Conservation (phyloP, 805 yeast genomes). For the Yamadazyma tumulicola region DNA sequence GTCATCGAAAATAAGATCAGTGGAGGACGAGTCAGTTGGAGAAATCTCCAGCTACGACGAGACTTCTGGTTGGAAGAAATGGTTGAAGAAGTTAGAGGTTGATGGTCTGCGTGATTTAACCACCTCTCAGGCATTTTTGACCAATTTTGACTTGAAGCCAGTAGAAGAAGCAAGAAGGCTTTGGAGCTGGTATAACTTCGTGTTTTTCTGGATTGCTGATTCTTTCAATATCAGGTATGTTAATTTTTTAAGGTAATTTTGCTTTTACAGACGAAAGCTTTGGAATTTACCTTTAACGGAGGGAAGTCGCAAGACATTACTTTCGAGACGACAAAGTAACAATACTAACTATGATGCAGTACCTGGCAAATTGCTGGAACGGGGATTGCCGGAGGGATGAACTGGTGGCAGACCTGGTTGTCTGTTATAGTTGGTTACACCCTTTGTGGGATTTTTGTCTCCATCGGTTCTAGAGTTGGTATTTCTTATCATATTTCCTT, state of each 20-base stretch:
- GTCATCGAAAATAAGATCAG: too few relatives aligned
- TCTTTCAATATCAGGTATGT: slow-evolving; percentile 61
- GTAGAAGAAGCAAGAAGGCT: slow-evolving; percentile 69
- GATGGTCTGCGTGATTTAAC: slow-evolving; percentile 44
- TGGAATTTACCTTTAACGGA: too few relatives aligned
- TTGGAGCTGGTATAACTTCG: slow-evolving; percentile 85
- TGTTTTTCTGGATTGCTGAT: slow-evolving; percentile 84
- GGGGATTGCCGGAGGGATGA: slow-evolving; percentile 60
- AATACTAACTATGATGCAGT: slow-evolving; percentile 32
- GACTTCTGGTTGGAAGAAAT: slow-evolving; percentile 11
- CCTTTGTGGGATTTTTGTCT: slow-evolving; percentile 66
- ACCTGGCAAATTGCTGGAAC: slow-evolving; percentile 92
- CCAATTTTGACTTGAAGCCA: slow-evolving; percentile 74
- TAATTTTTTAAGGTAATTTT: too few relatives aligned
- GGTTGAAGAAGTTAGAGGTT: slow-evolving; percentile 21
- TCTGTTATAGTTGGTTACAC: slow-evolving; percentile 84
- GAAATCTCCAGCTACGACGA: slow-evolving; percentile 11
- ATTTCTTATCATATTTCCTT: slow-evolving; percentile 77
- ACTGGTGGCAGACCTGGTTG: slow-evolving; percentile 92
- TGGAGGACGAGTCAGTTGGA: slow-evolving; percentile 5
- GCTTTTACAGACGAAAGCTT: too few relatives aligned
- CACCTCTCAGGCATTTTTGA: slow-evolving; percentile 59
- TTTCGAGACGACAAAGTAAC: too few relatives aligned
- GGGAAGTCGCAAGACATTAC: too few relatives aligned
- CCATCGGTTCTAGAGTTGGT: slow-evolving; percentile 74